phyloP scores from a whole-genome alignment of 1,139 yeast species.

The Protomyces gravidus region DNA sequence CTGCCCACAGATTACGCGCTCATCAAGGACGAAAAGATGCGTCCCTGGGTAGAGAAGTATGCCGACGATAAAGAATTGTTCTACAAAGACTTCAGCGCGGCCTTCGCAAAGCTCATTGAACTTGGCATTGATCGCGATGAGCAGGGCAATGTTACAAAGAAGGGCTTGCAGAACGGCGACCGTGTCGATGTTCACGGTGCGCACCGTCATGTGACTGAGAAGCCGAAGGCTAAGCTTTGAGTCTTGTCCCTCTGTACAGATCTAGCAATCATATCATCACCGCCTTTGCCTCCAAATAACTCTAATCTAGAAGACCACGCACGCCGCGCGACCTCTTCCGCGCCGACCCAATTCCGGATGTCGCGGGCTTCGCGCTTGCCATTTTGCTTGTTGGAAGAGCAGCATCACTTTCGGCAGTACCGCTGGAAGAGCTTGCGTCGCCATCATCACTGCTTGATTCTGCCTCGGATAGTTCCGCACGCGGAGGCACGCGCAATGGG shows the following conservation, averaged over 20 bases:
- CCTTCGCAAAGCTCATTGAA: slow-evolving; percentile 66
- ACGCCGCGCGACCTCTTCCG: neutral
- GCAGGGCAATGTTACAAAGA: slow-evolving; percentile 28
- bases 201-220: slow-evolving; percentile 10
- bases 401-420: neutral
- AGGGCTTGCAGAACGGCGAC: slow-evolving; percentile 28
- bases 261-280: too few species aligned
- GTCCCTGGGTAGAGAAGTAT: slow-evolving; percentile 62
- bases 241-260: neutral
- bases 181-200: slow-evolving; percentile 19
- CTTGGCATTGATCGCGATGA: slow-evolving; percentile 52
- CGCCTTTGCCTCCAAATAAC: neutral
- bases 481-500: too few species aligned
- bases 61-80: slow-evolving; percentile 67
- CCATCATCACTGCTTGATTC: neutral
- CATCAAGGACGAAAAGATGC: slow-evolving; percentile 60
- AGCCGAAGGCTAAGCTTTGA: slow-evolving; percentile 19
- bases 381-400: neutral
- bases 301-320: neutral
- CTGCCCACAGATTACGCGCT: slow-evolving; percentile 78
- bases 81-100: slow-evolving; percentile 67
- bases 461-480: too few species aligned
- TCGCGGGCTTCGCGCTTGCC: neutral
- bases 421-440: neutral
- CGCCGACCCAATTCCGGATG: neutral